Conservation (phyloP, 495 filamentous ascomycete genomes). For the Aspergillus haitiensis region DNA sequence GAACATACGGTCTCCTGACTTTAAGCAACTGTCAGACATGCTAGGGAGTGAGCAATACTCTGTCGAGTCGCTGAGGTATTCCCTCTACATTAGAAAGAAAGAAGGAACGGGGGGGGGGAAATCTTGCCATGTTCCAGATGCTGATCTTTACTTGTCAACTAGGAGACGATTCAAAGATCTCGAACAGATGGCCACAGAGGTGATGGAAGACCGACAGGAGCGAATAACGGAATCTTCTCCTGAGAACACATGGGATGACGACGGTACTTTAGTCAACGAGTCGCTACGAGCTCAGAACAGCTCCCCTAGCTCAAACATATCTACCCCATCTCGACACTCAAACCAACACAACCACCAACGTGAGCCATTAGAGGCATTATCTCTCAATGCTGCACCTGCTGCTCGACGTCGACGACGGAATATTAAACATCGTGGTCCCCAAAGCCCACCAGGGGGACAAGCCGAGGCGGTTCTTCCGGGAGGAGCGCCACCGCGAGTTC, state of each 20-base stretch:
- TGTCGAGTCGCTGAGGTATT: constrained; percentile 6
- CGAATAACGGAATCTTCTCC: background rate
- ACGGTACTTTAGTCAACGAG: background rate
- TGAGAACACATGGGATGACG: background rate
- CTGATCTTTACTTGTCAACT: constrained; percentile 1
- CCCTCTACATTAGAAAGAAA: background rate
- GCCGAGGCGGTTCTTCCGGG: background rate
- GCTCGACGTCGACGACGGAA: background rate
- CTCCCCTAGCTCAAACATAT: background rate
- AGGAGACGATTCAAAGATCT: constrained; percentile 9
- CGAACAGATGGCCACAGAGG: background rate
- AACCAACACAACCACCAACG: background rate
- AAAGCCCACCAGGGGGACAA: background rate
- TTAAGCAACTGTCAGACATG: constrained; percentile 13
- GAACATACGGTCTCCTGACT: constrained; percentile 8
- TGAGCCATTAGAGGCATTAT: background rate
- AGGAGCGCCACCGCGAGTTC: background rate
- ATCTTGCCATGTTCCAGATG: background rate
- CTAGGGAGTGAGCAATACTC: constrained; percentile 9
- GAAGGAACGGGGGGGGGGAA: too few species aligned
- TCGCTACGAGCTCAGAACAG: background rate
- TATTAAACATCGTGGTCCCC: background rate
- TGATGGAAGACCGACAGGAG: constrained; percentile 15
- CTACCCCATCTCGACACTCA: background rate
- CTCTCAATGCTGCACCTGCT: background rate